Conservation (phyloP, 306 rosid genomes). For the Aeschynomene evenia region DNA sequence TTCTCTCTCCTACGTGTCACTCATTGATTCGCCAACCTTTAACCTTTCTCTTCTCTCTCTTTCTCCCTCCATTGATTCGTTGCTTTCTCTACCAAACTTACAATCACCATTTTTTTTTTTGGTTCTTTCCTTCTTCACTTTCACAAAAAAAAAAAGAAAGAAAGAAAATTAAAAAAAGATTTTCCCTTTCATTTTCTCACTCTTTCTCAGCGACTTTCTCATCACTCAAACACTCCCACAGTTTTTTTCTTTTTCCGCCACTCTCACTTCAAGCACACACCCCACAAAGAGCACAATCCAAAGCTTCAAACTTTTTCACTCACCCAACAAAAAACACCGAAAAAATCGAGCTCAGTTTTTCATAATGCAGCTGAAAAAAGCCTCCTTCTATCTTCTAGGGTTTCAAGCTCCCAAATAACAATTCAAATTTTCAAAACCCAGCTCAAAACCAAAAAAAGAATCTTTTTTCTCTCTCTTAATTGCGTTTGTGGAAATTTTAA, state of each 20-base stretch:
- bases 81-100: conserved; percentile 53
- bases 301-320: conserved; percentile 29
- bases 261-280: not conserved
- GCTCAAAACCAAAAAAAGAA: not conserved
- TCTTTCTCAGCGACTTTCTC: conserved; percentile 35
- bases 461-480: not conserved
- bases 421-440: conserved; percentile 9
- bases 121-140: not conserved
- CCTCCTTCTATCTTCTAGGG: conserved; percentile 31
- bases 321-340: not conserved
- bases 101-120: conserved; percentile 23
- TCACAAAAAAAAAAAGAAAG: not conserved
- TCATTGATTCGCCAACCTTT: conserved; percentile 10
- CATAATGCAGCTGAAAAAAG: conserved; percentile 33
- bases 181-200: conserved; percentile 39
- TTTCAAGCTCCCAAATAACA: conserved; percentile 22
- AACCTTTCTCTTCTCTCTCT: conserved; percentile 27
- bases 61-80: conserved; percentile 42
- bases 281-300: not conserved
- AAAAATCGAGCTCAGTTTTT: not conserved
- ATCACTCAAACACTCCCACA: not conserved
- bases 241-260: conserved; percentile 15
- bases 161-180: not conserved
- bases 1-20: conserved; percentile 39
- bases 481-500: not conserved